Base-by-base conservation (phyloP, 352 stramenopile genomes). In the Phytopythium cucurbitacearum region DNA sequence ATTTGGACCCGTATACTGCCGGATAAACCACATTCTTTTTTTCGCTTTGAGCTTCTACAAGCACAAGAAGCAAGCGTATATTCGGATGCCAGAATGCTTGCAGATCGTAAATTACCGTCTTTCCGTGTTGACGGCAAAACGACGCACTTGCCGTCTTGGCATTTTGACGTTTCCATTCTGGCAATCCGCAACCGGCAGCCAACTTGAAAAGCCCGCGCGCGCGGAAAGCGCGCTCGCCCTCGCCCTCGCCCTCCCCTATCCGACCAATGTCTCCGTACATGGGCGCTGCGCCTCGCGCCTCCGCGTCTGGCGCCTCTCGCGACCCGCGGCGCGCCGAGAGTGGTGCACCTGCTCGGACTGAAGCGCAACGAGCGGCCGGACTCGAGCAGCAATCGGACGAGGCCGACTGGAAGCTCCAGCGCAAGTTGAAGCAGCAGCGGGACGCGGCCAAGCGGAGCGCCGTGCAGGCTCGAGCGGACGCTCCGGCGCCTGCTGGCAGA, bases 371-470 rank as follows among this genome's bases (percentile, higher is more conserved):
- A 28, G 21, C 21, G 21, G 21, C 21, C 21, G 21, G 21, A 28
- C 21, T 28, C 21, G 21, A 28, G 21, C 21, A 28, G 21, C 21
- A 28, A 28, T 1, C 21, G 21, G 50, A 67, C 44, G 68, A 78
- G n/a, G 57, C 64, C 40, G 55, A 76, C 61, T 83, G 59, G 68
- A 89, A 87, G 54, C 51, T 65, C 39, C 76, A 83, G 55, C 76
- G 76, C 69, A 83, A 87, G 56, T 60, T 87, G 59, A 87, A 87
- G 69, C 67, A 77, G 57, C 75, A 83, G 62, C 78, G 75, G 48
- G 75, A 86, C 53, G 59, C 69, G 5, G 63, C 63, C 44, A 76
- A 73, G 41, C 72, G 72, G 13, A 52, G 50, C 15, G 62, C 51
- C n/a, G 58, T 64, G 37, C 33, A 46, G 52, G 2, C 37, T 28